Conservation (phyloP, 2,329 filamentous ascomycete species). For the Didymella arachidicola region DNA sequence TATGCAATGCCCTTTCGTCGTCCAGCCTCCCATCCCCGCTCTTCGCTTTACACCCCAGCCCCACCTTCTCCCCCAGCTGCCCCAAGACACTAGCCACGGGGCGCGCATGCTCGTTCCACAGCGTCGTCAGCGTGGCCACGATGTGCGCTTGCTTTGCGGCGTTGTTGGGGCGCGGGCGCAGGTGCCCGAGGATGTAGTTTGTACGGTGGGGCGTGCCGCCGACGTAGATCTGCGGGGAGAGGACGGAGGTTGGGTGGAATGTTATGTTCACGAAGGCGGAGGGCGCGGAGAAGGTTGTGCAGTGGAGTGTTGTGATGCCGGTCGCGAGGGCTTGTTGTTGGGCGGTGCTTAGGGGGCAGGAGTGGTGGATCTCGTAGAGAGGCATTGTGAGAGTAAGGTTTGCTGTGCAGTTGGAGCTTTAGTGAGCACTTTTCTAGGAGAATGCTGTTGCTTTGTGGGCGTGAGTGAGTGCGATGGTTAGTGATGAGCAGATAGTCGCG, state of each 20-base stretch:
- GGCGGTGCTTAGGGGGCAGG: conserved; percentile 33
- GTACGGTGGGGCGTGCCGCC: conserved; percentile 5
- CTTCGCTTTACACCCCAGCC: neutral
- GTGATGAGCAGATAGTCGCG: neutral
- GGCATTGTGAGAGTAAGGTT: conserved; percentile 47
- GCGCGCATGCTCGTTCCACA: conserved; percentile 31
- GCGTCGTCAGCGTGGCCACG: conserved; percentile 14
- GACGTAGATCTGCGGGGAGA: conserved; percentile 6
- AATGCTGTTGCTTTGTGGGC: neutral
- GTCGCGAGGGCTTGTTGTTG: conserved; percentile 53
- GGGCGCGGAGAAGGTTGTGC: conserved; percentile 53
- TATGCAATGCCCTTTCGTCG: conserved; percentile 30
- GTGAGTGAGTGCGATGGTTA: neutral
- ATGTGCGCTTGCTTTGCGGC: conserved; percentile 21
- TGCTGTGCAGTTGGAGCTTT: neutral
- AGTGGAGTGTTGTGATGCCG: conserved; percentile 54
- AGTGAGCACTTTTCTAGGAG: neutral
- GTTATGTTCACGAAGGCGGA: conserved; percentile 56
- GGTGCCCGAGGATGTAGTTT: conserved; percentile 36
- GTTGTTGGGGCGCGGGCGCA: conserved; percentile 30
- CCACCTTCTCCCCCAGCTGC: neutral
- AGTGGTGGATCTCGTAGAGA: conserved; percentile 55
- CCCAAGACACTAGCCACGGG: neutral
- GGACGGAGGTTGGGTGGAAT: conserved; percentile 34
- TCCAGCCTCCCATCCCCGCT: conserved; percentile 24